These are phyloP conservation scores for Zizania palustris DNA, from an alignment of 202 grass and related monocot genomes.

Conservation along the genomic window DNA sequence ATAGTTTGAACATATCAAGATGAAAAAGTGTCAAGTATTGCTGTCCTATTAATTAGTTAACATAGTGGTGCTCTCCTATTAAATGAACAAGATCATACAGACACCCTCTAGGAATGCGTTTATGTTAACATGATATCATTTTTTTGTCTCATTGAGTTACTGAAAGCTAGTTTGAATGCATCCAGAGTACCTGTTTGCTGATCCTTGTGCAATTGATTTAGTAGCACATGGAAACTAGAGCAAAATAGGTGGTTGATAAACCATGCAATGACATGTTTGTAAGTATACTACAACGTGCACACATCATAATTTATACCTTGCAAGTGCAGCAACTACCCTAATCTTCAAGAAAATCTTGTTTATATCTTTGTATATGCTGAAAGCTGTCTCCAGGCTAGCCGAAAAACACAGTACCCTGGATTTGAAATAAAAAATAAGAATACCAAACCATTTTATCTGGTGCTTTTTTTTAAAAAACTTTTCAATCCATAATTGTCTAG, in stretches of 20 bases:
- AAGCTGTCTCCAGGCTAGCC: conserved; percentile 6
- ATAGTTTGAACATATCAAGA: conserved; percentile 21
- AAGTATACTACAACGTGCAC: neutral
- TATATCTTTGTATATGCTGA: conserved; percentile 1
- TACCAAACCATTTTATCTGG: neutral
- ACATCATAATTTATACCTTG: neutral
- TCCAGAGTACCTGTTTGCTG: neutral
- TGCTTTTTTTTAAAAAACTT: neutral
- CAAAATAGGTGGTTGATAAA: conserved; percentile 3
- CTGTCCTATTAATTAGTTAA: neutral
- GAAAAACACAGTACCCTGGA: neutral
- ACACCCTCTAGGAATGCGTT: neutral
- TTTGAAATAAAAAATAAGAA: conserved; percentile 14
- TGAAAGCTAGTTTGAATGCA: neutral
- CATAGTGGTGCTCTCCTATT: neutral
- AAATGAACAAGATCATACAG: neutral
- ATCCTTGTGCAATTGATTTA: neutral
- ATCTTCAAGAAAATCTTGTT: neutral
- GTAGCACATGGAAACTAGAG: neutral
- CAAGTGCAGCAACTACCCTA: neutral
- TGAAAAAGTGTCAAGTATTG: neutral
- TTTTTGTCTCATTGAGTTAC: neutral
- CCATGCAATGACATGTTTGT: neutral
- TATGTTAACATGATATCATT: neutral
- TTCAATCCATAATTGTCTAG: neutral